phyloP scores from a whole-genome alignment of 768 basidiomycete species.

The Amanita jacksonii region DNA sequence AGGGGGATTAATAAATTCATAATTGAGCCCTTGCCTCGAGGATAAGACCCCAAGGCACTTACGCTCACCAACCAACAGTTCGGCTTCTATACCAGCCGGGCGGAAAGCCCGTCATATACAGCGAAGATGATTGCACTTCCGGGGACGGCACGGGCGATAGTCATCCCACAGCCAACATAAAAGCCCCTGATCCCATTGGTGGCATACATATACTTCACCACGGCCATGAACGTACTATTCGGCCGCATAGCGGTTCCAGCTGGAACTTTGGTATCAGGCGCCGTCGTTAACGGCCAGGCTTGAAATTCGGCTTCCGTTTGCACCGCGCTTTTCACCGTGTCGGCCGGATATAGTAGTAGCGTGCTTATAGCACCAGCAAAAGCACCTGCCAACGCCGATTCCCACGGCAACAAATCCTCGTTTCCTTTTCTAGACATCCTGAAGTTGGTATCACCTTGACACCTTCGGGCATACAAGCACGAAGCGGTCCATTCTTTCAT shows the following conservation, averaged over 20 bases:
- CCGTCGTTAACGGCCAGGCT: constrained; percentile 27
- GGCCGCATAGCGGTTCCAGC: neutral
- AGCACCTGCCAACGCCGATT: constrained; percentile 82
- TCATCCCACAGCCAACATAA: constrained; percentile 92
- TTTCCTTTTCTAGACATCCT: constrained; percentile 21
- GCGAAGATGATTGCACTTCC: constrained; percentile 90
- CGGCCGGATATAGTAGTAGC: constrained; percentile 88
- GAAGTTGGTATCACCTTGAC: constrained; percentile 10
- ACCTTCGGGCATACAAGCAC: constrained; percentile 45
- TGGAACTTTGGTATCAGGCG: neutral
- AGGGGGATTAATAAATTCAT: no score
- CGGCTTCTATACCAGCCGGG: constrained; percentile 27
- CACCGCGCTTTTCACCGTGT: constrained; percentile 89
- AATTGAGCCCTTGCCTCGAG: no score
- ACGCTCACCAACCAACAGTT: no score
- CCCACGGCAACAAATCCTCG: constrained; percentile 51
- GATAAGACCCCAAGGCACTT: no score
- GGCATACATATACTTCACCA: constrained; percentile 60
- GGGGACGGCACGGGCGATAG: constrained; percentile 74
- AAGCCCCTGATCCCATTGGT: constrained; percentile 73
- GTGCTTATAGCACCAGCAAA: constrained; percentile 81
- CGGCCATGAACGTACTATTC: constrained; percentile 37
- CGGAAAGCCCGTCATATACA: constrained; percentile 73
- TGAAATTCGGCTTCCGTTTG: constrained; percentile 90
- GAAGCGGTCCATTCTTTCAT: constrained; percentile 73